Evolutionary conservation across 805 yeast genomes (phyloP).

Genomic region (Dipodascus geniculatus): DNA sequence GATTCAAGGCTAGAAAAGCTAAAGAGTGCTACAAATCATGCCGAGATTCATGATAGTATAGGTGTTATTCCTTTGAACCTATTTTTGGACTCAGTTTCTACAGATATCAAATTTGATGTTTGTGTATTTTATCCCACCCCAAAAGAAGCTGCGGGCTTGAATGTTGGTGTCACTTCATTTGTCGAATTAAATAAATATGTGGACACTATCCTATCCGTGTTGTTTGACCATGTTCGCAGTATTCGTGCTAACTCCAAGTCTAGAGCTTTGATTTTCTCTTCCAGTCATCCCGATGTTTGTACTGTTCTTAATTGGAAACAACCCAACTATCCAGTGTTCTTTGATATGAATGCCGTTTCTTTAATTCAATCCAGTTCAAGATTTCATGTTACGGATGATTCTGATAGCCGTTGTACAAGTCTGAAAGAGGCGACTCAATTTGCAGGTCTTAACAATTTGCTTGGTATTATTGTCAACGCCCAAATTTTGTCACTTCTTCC

Average conservation of each 20-base stretch:
- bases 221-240: constrained; percentile 63
- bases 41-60: constrained; percentile 33
- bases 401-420: constrained; percentile 35
- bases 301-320: constrained; percentile 96
- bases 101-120: constrained; percentile 53
- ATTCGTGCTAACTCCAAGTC: constrained; percentile 19
- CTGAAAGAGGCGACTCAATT: constrained; percentile 74
- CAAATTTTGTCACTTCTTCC: constrained; percentile 65
- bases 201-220: constrained; percentile 56
- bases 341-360: constrained; percentile 44
- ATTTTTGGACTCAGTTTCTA: constrained; percentile 44
- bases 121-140: constrained; percentile 65
- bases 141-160: constrained; percentile 22
- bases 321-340: constrained; percentile 92
- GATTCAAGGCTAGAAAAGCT: constrained; percentile 20
- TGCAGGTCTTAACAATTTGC: constrained; percentile 68
- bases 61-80: constrained; percentile 48
- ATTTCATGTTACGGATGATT: constrained; percentile 16
- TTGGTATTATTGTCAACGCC: constrained; percentile 72
- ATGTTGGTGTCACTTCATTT: constrained; percentile 23
- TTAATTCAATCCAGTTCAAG: constrained; percentile 21
- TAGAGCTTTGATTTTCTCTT: constrained; percentile 71
- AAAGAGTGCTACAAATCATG: constrained; percentile 19
- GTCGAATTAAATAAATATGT: constrained; percentile 59
- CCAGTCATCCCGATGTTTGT: constrained; percentile 82